Conservation (phyloP, 2,329 filamentous ascomycete species). For the Colletotrichum echinochloae region DNA sequence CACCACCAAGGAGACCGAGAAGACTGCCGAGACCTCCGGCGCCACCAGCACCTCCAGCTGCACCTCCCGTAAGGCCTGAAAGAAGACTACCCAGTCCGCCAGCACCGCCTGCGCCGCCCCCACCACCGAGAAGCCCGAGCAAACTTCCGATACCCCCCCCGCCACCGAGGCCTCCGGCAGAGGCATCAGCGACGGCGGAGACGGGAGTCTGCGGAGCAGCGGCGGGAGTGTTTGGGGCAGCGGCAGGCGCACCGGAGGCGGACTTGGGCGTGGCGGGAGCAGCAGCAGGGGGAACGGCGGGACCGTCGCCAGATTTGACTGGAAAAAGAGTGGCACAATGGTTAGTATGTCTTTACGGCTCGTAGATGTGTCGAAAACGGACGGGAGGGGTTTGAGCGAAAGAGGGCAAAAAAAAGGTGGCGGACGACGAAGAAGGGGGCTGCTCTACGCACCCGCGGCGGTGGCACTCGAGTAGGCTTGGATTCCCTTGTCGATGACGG, state of each 20-base stretch:
- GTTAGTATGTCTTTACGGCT: slow-evolving; percentile 21
- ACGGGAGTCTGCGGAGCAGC: background rate
- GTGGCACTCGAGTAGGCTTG: slow-evolving; percentile 28
- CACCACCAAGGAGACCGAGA: background rate
- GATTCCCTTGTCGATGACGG: slow-evolving; percentile 43
- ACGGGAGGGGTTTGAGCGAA: background rate
- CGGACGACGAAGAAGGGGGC: slow-evolving; percentile 20
- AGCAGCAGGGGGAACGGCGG: slow-evolving; percentile 19
- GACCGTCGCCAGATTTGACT: slow-evolving; percentile 16
- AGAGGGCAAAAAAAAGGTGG: slow-evolving; percentile 1
- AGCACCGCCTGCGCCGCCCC: slow-evolving; percentile 15
- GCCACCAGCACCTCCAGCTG: slow-evolving; percentile 15
- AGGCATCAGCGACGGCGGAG: background rate
- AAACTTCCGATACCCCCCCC: slow-evolving; percentile 17
- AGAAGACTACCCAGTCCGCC: slow-evolving; percentile 16
- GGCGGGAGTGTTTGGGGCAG: background rate
- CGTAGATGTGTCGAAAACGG: background rate
- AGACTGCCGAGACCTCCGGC: background rate
- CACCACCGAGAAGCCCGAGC: slow-evolving; percentile 15
- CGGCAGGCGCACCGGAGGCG: too few species aligned
- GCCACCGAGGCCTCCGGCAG: background rate
- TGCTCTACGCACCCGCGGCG: slow-evolving; percentile 35
- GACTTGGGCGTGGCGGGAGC: slow-evolving; percentile 12
- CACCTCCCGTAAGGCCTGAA: slow-evolving; percentile 14
- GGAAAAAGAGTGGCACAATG: slow-evolving; percentile 5